Percentiles rank a stretch among this genome's conserved stretches.
Evolutionary conservation across 2,329 filamentous ascomycete genomes (phyloP).

Genomic region (Colletotrichum filicis): DNA sequence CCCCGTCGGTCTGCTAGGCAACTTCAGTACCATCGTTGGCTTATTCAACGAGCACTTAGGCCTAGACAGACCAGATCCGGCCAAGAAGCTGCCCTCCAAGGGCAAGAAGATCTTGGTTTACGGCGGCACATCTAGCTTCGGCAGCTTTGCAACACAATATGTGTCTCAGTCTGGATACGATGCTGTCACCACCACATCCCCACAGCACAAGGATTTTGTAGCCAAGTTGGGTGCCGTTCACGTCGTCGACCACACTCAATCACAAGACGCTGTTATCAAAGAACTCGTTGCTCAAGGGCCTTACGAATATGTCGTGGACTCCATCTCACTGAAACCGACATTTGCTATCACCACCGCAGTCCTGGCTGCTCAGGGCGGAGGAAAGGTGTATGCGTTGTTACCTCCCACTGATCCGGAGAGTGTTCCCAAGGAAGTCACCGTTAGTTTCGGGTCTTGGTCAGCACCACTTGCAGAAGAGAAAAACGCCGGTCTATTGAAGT

Average conservation of each 20-base stretch:
- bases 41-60: slow-evolving; percentile 39
- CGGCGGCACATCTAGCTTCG: slow-evolving; percentile 60
- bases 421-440: slow-evolving; percentile 7
- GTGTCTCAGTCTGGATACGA: slow-evolving; percentile 54
- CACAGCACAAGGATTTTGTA: slow-evolving; percentile 53
- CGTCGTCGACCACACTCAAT: slow-evolving; percentile 57
- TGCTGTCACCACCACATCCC: slow-evolving; percentile 54
- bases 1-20: slow-evolving; percentile 39
- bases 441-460: background rate
- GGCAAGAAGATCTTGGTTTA: slow-evolving; percentile 48
- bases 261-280: slow-evolving; percentile 34
- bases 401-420: background rate
- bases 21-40: slow-evolving; percentile 39
- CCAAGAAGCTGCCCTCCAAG: slow-evolving; percentile 35
- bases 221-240: slow-evolving; percentile 55
- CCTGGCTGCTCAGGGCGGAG: slow-evolving; percentile 26
- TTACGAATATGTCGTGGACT: slow-evolving; percentile 42
- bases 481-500: slow-evolving; percentile 7
- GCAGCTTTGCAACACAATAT: slow-evolving; percentile 58
- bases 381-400: slow-evolving; percentile 9
- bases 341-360: slow-evolving; percentile 37
- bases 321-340: slow-evolving; percentile 40
- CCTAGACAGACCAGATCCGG: slow-evolving; percentile 39
- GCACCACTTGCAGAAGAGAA: background rate
- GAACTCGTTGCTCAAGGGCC: slow-evolving; percentile 40